Evolutionary conservation across 2,329 filamentous ascomycete genomes (phyloP).

Genomic region (Colletotrichum sp.): DNA sequence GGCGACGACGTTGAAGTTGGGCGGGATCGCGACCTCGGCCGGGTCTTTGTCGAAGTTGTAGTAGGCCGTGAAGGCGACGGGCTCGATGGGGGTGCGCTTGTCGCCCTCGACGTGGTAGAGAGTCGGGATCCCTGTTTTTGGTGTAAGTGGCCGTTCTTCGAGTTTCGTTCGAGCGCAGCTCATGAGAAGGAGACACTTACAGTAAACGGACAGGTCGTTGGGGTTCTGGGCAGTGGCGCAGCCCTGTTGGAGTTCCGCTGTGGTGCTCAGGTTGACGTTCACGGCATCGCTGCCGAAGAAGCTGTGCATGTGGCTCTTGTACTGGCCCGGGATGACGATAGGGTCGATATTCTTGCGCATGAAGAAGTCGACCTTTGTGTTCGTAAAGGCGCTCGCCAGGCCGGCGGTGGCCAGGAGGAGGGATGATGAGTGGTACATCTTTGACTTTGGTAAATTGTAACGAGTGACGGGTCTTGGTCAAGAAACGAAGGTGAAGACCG

Average conservation of each 20-base stretch:
- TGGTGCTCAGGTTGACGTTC: slow-evolving; percentile 31
- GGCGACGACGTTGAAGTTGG: slow-evolving; percentile 45
- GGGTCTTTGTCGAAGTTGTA: slow-evolving; percentile 41
- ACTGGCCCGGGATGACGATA: slow-evolving; percentile 33
- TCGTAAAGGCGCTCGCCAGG: slow-evolving; percentile 25
- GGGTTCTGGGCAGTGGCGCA: slow-evolving; percentile 47
- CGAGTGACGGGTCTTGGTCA: background rate
- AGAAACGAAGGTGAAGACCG: background rate
- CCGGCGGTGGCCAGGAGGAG: background rate
- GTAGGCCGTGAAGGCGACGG: slow-evolving; percentile 48
- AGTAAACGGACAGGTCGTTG: slow-evolving; percentile 49
- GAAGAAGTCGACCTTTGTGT: slow-evolving; percentile 26
- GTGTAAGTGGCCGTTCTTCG: background rate
- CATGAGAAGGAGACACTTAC: slow-evolving; percentile 23
- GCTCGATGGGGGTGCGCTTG: slow-evolving; percentile 40
- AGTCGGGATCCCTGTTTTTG: slow-evolving; percentile 38
- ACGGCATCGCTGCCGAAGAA: slow-evolving; percentile 38
- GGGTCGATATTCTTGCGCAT: slow-evolving; percentile 38
- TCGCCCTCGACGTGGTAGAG: slow-evolving; percentile 43
- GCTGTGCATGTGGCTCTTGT: slow-evolving; percentile 36
- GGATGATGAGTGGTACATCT: background rate
- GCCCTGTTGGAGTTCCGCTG: slow-evolving; percentile 36
- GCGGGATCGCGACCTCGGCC: slow-evolving; percentile 49
- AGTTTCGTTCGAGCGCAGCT: too few species aligned
- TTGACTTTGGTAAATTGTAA: background rate